Percentiles rank a stretch among this genome's conserved stretches.
Evolutionary conservation across 2,329 filamentous ascomycete species (phyloP).

Genomic region (Aspergillus sp.): DNA sequence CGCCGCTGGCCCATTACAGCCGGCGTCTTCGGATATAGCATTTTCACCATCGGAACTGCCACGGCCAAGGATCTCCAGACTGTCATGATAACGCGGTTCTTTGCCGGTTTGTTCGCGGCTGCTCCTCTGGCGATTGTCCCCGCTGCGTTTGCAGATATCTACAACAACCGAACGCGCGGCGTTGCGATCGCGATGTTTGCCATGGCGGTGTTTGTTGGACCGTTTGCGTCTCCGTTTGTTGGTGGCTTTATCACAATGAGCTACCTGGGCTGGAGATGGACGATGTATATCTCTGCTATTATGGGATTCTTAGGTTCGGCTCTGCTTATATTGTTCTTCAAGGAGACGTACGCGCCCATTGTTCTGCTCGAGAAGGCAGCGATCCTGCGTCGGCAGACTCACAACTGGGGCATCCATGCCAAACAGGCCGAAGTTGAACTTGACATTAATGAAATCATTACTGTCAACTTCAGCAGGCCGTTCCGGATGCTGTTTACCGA

Average conservation of each 20-base stretch:
- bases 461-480: neutral
- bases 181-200: too few relatives aligned
- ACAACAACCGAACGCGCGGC: too few relatives aligned
- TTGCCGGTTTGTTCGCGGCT: neutral
- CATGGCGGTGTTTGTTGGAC: too few relatives aligned
- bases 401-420: constrained; percentile 5
- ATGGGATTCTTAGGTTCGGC: constrained; percentile 1
- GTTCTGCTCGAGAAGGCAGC: constrained; percentile 1
- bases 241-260: constrained; percentile 8
- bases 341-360: constrained; percentile 4
- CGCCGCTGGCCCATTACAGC: neutral
- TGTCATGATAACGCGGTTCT: constrained; percentile 8
- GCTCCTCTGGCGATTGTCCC: too few relatives aligned
- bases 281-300: constrained; percentile 2
- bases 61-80: neutral
- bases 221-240: neutral
- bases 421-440: constrained; percentile 5
- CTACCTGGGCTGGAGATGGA: constrained; percentile 9
- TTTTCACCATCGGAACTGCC: too few relatives aligned
- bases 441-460: neutral
- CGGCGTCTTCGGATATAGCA: too few relatives aligned
- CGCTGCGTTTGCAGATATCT: too few relatives aligned
- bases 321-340: neutral
- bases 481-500: constrained; percentile 6
- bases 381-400: constrained; percentile 1